Evolutionary conservation across 2,329 filamentous ascomycete species (phyloP).

Genomic region (Blastomyces parvus): DNA sequence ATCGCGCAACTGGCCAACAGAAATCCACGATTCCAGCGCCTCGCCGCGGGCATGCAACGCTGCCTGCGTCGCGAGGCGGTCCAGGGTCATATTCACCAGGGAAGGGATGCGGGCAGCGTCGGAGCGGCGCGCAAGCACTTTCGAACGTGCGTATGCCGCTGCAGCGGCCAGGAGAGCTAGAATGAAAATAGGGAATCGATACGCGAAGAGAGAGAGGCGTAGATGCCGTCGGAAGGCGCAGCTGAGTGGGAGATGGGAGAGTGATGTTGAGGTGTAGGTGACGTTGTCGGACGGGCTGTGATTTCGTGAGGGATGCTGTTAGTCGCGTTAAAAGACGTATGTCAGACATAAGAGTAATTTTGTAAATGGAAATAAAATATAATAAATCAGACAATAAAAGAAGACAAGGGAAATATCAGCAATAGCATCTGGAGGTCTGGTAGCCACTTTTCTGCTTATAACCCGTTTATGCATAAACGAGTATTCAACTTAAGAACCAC

Average conservation of each 20-base stretch:
- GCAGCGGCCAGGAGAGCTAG: constrained; percentile 38
- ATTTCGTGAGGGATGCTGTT: constrained; percentile 68
- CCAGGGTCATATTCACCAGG: constrained; percentile 74
- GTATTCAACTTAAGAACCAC: neutral
- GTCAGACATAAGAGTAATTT: constrained; percentile 33
- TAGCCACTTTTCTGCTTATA: neutral
- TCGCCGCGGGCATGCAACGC: constrained; percentile 59
- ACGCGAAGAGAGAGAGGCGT: constrained; percentile 41
- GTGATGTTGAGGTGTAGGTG: constrained; percentile 72
- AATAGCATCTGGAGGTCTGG: neutral
- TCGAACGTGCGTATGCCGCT: constrained; percentile 54
- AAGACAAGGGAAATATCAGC: neutral
- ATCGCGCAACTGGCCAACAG: constrained; percentile 80
- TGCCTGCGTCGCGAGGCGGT: constrained; percentile 73
- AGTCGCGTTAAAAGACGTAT: constrained; percentile 53
- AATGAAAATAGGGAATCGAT: constrained; percentile 44
- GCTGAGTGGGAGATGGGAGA: constrained; percentile 80
- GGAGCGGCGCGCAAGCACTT: constrained; percentile 53
- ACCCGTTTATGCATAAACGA: neutral
- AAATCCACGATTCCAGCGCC: constrained; percentile 68
- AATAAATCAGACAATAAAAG: neutral
- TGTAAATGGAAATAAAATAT: constrained; percentile 12
- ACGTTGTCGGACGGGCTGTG: constrained; percentile 61
- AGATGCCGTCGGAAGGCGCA: constrained; percentile 45
- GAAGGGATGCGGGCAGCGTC: constrained; percentile 66